phyloP scores from a whole-genome alignment of 2,329 filamentous ascomycete species.

The Cyclaneusma minus region DNA sequence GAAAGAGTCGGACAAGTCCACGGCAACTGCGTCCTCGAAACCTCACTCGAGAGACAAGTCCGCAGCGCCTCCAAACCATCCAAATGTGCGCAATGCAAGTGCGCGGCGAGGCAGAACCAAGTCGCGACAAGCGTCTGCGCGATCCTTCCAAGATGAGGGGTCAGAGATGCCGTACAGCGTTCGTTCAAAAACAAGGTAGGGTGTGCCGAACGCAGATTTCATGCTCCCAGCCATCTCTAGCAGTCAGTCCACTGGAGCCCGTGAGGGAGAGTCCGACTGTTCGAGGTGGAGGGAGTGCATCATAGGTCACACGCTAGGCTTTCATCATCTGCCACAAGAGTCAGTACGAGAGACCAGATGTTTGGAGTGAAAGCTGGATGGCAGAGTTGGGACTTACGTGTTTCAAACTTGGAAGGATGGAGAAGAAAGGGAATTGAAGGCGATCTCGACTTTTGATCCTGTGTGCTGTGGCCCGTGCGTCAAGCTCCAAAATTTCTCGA shows the following conservation, averaged over 20 bases:
- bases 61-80: too few species aligned
- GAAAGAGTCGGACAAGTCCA: too few species aligned
- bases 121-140: too few species aligned
- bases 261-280: slow-evolving; percentile 69
- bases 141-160: slow-evolving; percentile 36
- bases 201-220: slow-evolving; percentile 99
- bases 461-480: slow-evolving; percentile 6
- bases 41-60: too few species aligned
- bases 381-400: slow-evolving; percentile 48
- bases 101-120: too few species aligned
- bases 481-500: slow-evolving; percentile 8
- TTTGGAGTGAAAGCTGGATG: slow-evolving; percentile 4
- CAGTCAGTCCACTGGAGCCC: slow-evolving; percentile 81
- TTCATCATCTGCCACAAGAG: slow-evolving; percentile 76
- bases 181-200: slow-evolving; percentile 89
- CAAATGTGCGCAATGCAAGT: too few species aligned
- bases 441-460: slow-evolving; percentile 13
- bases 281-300: slow-evolving; percentile 52
- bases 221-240: slow-evolving; percentile 53
- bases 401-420: slow-evolving; percentile 99
- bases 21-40: too few species aligned
- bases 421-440: slow-evolving; percentile 37
- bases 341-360: slow-evolving; percentile 20
- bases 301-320: slow-evolving; percentile 93
- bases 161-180: slow-evolving; percentile 99